Base-by-base conservation (phyloP, 768 basidiomycete species). In the Boletus subparvulus region DNA sequence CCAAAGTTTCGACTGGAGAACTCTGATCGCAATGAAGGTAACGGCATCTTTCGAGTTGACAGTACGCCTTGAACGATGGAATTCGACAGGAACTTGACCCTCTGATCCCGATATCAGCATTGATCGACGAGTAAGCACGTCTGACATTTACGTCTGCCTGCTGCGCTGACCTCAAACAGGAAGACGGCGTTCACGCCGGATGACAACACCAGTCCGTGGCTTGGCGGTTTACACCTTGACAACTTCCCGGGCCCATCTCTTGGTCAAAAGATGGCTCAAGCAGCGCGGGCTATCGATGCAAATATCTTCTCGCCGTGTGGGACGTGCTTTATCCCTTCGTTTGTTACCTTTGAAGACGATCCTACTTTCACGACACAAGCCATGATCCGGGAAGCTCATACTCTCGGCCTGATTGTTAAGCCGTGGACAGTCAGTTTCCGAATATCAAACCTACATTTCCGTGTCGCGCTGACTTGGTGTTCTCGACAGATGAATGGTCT, bases 1-100 rank as follows among this genome's bases (percentile, higher is more conserved):
- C 61, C 88, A 93, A 74, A 88, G 87, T 63, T 90, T 91, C 62
- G 86, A 90, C 67, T 92, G 91, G 90, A 78, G 89, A 62, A 85
- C 88, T 14, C 68, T 92, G 14, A 68, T 88, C 47, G 78, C 73
- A 24, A 90, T 91, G 86, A 88, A 87, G 80, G 84, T 80, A 59
- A 47, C 28, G 17, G 14, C 8, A 28, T 28, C 28, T 36, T 30
- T 39, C 4, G 19, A 33, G 21, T 30, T n/a, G 45, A 56, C 48
- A 32, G n/a, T 26, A 37, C 14, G 7, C 35, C 30, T 37, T 61
- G n/a, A 35, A 50, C 30, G 24, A 52, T 30, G 45, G 10, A 39
- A 36, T 59, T 42, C 55, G 44, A 63, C 69, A 85, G 83, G 66
- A 77, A 61, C 70, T 83, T n/a, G 83, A 90, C 61, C 78, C 83